Evolutionary conservation across 306 rosid genomes (phyloP), one percentile per base, ranked within the genome.

Genomic region (Mimosa bimucronata): DNA sequence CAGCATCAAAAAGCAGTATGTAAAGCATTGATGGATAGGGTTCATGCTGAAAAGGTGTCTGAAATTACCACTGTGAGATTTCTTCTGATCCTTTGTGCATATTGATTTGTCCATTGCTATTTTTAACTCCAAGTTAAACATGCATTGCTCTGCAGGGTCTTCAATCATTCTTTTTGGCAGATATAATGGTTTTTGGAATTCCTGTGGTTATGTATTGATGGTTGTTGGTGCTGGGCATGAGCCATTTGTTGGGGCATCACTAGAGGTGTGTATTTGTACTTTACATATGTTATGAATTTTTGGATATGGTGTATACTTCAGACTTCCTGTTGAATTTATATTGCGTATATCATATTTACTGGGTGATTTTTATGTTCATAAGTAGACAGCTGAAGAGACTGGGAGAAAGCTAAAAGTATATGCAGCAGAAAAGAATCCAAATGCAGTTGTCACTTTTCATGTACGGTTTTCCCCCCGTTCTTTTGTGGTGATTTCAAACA

Each of bases 211-310:
- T 98, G 94, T 95, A 81, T 88, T 95, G 87, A 93, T 95, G 99
- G 99, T 95, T 86, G 99, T 95, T 48, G 99, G 99, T 46, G 99
- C 99, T 30, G 99, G 99, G 21, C 99, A 98, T n/a, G 99, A 98
- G 58, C 99, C 99, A 52, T 96, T 95, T 77, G 97, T 95, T 28
- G 88, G 98, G 85, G 98, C 98, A 34, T 93, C 99, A 11, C 86
- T 95, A 76, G 93, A 91, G 91, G 99, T 95, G 53, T 83, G 67
- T 40, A 79, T 44, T 58, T 81, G 37, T 72, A 5, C 62, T 28
- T 70, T 9, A 21, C 40, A n/a, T n/a, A n/a, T n/a, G 40, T 25
- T 44, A 23, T 83, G 26, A 57, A 13, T n/a, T 19, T 44, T 74
- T 74, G 29, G 21, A 74, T 16, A 12, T 18, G 50, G 25, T 57